phyloP scores from a whole-genome alignment of 2,329 filamentous ascomycete genomes.

The Ascosphaera apis region DNA sequence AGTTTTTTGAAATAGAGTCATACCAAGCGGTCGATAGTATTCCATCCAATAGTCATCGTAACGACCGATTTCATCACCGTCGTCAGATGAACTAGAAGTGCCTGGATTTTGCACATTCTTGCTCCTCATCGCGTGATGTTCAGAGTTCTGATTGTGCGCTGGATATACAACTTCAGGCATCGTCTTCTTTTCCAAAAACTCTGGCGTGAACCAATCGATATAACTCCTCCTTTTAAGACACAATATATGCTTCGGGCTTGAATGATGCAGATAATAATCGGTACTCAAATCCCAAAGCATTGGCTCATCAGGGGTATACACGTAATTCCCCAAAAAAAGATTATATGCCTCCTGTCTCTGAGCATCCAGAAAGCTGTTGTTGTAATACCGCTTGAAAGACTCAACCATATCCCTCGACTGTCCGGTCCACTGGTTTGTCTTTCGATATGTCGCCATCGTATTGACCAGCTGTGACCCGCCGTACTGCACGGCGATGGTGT shows the following conservation, averaged over 20 bases:
- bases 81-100: too few species aligned
- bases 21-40: conserved; percentile 70
- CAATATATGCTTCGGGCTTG: conserved; percentile 53
- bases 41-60: conserved; percentile 96
- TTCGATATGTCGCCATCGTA: conserved; percentile 97
- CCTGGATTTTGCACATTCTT: too few species aligned
- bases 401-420: conserved; percentile 98
- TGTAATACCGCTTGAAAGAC: conserved; percentile 96
- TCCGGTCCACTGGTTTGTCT: conserved; percentile 97
- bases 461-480: conserved; percentile 95
- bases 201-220: conserved; percentile 68
- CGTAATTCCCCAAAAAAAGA: conserved; percentile 87
- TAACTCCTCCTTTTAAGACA: conserved; percentile 44
- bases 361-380: conserved; percentile 95
- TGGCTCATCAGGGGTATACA: conserved; percentile 63
- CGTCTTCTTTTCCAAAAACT: conserved; percentile 40
- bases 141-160: conserved; percentile 10
- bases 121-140: conserved; percentile 1
- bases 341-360: conserved; percentile 97
- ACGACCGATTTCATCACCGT: conserved; percentile 18
- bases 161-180: conserved; percentile 25
- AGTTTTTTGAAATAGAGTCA: conserved; percentile 80
- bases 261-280: conserved; percentile 90
- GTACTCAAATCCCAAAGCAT: conserved; percentile 93
- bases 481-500: conserved; percentile 94